Evolutionary conservation across 192 early-diverging fungal genomes (phyloP).

Genomic region (Coemansia sp.): DNA sequence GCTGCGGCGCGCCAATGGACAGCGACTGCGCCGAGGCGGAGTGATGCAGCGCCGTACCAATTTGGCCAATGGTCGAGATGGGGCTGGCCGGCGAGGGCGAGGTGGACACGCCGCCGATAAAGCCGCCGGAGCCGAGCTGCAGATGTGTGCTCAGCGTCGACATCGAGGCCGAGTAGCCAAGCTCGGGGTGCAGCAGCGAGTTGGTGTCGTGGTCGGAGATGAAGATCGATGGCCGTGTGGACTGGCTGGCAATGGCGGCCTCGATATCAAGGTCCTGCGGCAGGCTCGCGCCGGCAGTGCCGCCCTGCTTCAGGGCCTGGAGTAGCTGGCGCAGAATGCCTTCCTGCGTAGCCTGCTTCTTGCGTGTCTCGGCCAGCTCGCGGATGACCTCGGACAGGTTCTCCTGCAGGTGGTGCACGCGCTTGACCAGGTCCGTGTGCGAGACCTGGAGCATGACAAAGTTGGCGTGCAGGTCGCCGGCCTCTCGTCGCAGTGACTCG

Average conservation of each 20-base stretch:
- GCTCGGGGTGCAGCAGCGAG: constrained; percentile 47
- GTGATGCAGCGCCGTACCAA: constrained; percentile 42
- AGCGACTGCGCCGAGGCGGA: constrained; percentile 38
- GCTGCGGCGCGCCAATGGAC: constrained; percentile 9
- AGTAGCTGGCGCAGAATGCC: constrained; percentile 63
- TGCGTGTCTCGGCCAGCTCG: constrained; percentile 68
- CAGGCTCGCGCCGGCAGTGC: constrained; percentile 16
- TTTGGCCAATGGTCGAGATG: constrained; percentile 35
- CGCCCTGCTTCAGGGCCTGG: constrained; percentile 42
- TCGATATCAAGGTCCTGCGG: constrained; percentile 46
- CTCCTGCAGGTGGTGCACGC: constrained; percentile 69
- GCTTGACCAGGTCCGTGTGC: constrained; percentile 70
- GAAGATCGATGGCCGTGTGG: constrained; percentile 47
- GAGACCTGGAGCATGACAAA: constrained; percentile 72
- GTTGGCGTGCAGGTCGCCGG: constrained; percentile 71
- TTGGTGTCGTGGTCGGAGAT: constrained; percentile 52
- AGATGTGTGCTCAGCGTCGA: constrained; percentile 39
- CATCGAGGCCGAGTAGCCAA: constrained; percentile 44
- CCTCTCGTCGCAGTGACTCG: constrained; percentile 66
- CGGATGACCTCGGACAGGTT: constrained; percentile 67
- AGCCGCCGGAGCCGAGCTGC: constrained; percentile 35
- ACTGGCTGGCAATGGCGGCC: constrained; percentile 38
- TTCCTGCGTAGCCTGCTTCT: constrained; percentile 67
- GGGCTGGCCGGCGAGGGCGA: constrained; percentile 44
- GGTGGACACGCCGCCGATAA: constrained; percentile 32